Percentiles rank a stretch among this genome's conserved stretches.
phyloP scores from a whole-genome alignment of 805 yeast genomes.

The Candida rishiriensis region DNA sequence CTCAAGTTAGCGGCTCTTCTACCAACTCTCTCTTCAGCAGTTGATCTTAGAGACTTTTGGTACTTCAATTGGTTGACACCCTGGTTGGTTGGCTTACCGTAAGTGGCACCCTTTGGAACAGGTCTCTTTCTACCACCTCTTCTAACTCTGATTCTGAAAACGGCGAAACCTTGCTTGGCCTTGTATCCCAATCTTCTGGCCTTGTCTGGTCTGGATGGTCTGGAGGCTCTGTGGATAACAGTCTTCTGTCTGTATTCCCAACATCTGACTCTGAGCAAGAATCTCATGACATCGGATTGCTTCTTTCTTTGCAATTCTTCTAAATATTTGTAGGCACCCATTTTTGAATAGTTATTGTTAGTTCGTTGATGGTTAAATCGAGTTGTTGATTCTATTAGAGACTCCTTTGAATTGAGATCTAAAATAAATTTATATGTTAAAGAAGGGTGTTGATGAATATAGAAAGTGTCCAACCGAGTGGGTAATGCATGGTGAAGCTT shows the following conservation, averaged over 20 bases:
- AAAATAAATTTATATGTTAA: too few relatives aligned
- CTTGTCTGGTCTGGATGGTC: slow-evolving; percentile 99
- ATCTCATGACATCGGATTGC: slow-evolving; percentile 99
- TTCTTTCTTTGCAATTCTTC: slow-evolving; percentile 99
- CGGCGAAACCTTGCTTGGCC: slow-evolving; percentile 99
- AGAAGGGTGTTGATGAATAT: too few relatives aligned
- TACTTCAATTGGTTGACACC: slow-evolving; percentile 99
- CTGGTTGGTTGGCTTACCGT: slow-evolving; percentile 99
- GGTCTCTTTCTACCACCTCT: slow-evolving; percentile 99
- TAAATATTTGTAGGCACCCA: slow-evolving; percentile 99
- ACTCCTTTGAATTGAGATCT: too few relatives aligned
- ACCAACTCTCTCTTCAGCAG: slow-evolving; percentile 99
- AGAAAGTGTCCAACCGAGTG: too few relatives aligned
- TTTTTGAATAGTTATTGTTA: slow-evolving; percentile 31
- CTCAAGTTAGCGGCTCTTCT: slow-evolving; percentile 98
- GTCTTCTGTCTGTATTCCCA: slow-evolving; percentile 99
- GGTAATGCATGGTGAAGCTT: too few relatives aligned
- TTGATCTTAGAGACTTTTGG: slow-evolving; percentile 96
- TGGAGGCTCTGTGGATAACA: slow-evolving; percentile 97
- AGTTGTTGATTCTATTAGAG: too few relatives aligned
- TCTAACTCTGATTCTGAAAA: slow-evolving; percentile 98
- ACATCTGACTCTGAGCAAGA: slow-evolving; percentile 99
- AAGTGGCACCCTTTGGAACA: slow-evolving; percentile 99
- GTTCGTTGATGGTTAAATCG: background rate
- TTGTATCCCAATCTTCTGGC: slow-evolving; percentile 99